Percentiles rank a stretch among this genome's conserved stretches.
Evolutionary conservation across 2,329 filamentous ascomycete species (phyloP).

Genomic region (Penicillium aurantiogriseum): DNA sequence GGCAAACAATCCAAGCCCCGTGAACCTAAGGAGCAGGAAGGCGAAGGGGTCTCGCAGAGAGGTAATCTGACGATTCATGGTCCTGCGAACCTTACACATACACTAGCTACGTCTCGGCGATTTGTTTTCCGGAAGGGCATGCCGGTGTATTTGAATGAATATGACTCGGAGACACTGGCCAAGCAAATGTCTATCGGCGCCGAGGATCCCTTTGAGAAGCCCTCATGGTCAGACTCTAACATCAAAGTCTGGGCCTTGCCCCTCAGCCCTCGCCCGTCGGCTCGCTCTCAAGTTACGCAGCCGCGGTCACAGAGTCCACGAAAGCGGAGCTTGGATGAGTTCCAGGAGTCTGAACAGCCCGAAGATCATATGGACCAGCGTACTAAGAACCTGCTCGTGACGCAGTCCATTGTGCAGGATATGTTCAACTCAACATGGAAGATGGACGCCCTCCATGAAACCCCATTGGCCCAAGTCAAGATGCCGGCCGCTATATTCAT

Average conservation of each 20-base stretch:
- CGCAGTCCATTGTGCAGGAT: conserved; percentile 63
- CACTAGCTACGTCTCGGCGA: conserved; percentile 74
- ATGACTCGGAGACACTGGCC: conserved; percentile 42
- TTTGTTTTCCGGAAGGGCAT: conserved; percentile 86
- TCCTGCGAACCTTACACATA: conserved; percentile 74
- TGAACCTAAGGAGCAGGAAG: conserved; percentile 24
- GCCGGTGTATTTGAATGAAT: conserved; percentile 69
- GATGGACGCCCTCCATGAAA: conserved; percentile 67
- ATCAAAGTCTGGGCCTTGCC: conserved; percentile 84
- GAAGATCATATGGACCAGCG: conserved; percentile 18
- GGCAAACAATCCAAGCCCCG: not conserved
- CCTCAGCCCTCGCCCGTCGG: conserved; percentile 35
- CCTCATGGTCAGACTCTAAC: conserved; percentile 72
- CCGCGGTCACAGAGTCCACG: conserved; percentile 34
- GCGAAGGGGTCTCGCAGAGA: conserved; percentile 24
- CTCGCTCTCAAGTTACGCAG: conserved; percentile 25
- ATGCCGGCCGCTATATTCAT: conserved; percentile 70
- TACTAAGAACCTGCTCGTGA: conserved; percentile 50
- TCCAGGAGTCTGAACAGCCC: conserved; percentile 29
- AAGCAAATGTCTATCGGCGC: conserved; percentile 22
- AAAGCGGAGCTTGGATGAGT: conserved; percentile 54
- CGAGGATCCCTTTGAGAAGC: conserved; percentile 42
- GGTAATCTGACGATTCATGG: conserved; percentile 68
- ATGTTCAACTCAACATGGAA: conserved; percentile 81
- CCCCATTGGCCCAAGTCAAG: conserved; percentile 63